Percentiles rank a stretch among this genome's conserved stretches.
These are phyloP conservation scores for Penicillium expansum DNA, from an alignment of 2,329 filamentous ascomycete species.

Conservation along the genomic window DNA sequence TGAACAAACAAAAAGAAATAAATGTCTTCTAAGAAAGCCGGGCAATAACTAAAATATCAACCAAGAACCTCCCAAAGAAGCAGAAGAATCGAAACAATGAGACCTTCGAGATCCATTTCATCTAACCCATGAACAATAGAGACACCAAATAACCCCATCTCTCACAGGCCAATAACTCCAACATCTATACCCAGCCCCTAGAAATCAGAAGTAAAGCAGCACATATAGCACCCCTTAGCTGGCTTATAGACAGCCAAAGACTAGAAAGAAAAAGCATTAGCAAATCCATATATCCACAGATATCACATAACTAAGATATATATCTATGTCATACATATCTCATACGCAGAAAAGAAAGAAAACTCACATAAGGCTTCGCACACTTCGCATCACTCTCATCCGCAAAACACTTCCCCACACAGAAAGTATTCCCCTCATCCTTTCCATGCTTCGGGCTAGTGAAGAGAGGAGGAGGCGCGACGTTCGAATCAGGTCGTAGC, in stretches of 20 bases:
- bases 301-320: neutral
- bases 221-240: conserved; percentile 16
- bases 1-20: neutral
- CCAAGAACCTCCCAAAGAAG: neutral
- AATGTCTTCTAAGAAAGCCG: neutral
- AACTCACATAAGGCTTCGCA: conserved; percentile 15
- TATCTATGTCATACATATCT: too few species aligned
- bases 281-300: neutral
- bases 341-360: too few species aligned
- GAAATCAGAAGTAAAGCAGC: conserved; percentile 14
- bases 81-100: neutral
- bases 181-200: neutral
- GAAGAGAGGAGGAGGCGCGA: conserved; percentile 11
- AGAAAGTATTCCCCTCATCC: conserved; percentile 21
- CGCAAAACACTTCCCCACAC: conserved; percentile 13
- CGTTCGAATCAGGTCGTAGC: conserved; percentile 5
- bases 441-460: neutral
- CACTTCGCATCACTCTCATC: conserved; percentile 12
- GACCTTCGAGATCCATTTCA: neutral
- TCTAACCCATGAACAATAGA: neutral
- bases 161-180: neutral
- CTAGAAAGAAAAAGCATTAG: neutral
- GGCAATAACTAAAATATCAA: neutral
- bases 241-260: conserved; percentile 4
- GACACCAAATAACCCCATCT: neutral